These are phyloP conservation scores for Alternaria burnsii DNA, from an alignment of 2,329 filamentous ascomycete genomes.

Conservation along the genomic window DNA sequence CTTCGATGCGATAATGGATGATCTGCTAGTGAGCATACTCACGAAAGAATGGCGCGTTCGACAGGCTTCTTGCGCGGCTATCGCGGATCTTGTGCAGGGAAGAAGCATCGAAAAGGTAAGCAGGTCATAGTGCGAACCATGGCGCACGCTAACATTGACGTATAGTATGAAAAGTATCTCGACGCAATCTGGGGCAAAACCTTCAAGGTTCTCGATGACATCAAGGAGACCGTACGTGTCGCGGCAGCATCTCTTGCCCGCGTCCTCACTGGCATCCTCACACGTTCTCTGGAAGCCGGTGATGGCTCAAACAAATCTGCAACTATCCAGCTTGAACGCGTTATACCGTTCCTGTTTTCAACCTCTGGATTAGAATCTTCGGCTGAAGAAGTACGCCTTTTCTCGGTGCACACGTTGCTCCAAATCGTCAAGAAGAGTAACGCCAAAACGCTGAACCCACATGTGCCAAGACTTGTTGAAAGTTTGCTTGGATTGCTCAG, in stretches of 20 bases:
- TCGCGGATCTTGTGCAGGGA: slow-evolving; percentile 87
- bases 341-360: slow-evolving; percentile 89
- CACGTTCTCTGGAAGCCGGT: slow-evolving; percentile 83
- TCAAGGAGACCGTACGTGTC: slow-evolving; percentile 86
- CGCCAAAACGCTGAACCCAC: slow-evolving; percentile 78
- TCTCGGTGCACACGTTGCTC: slow-evolving; percentile 80
- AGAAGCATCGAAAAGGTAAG: slow-evolving; percentile 63
- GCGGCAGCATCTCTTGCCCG: slow-evolving; percentile 85
- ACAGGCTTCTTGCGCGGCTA: slow-evolving; percentile 89
- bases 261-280: slow-evolving; percentile 82
- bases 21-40: slow-evolving; percentile 84
- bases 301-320: slow-evolving; percentile 72
- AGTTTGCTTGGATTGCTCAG: slow-evolving; percentile 83
- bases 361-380: slow-evolving; percentile 88
- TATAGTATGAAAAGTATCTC: slow-evolving; percentile 81
- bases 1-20: slow-evolving; percentile 88
- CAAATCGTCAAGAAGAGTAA: slow-evolving; percentile 88
- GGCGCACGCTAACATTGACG: slow-evolving; percentile 13
- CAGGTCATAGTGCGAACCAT: background rate
- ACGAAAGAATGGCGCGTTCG: slow-evolving; percentile 93
- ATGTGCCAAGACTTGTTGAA: slow-evolving; percentile 82
- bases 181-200: slow-evolving; percentile 84
- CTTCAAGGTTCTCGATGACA: slow-evolving; percentile 93
- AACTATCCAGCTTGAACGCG: slow-evolving; percentile 81
- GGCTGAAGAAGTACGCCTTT: slow-evolving; percentile 84